phyloP scores from a whole-genome alignment of 2,329 filamentous ascomycete species.

The Botrytis fabae region DNA sequence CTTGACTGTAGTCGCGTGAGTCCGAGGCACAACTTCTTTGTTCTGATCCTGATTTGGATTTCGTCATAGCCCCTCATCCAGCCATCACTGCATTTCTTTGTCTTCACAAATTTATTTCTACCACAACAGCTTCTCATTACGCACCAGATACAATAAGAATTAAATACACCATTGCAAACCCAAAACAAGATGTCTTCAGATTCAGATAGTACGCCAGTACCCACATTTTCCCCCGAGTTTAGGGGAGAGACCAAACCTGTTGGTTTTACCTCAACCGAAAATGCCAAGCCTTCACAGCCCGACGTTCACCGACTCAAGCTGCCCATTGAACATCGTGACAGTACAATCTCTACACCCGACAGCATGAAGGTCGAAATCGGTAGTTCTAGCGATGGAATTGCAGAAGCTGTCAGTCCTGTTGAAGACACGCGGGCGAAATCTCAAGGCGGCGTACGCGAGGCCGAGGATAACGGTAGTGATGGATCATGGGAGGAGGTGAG shows the following conservation, averaged over 20 bases:
- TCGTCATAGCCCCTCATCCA: slow-evolving; percentile 12
- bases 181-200: background rate
- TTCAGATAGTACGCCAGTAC: slow-evolving; percentile 8
- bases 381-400: background rate
- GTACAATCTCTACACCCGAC: slow-evolving; percentile 1
- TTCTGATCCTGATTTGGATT: background rate
- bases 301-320: background rate
- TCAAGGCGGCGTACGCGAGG: background rate
- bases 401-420: background rate
- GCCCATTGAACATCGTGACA: background rate
- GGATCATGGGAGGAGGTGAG: slow-evolving; percentile 16
- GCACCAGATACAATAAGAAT: background rate
- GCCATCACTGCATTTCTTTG: background rate
- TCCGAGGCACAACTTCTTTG: background rate
- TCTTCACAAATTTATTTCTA: background rate
- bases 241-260: background rate
- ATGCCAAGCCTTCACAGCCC: background rate
- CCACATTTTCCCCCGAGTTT: background rate
- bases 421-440: background rate
- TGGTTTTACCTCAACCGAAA: background rate
- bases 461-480: slow-evolving; percentile 3
- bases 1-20: background rate
- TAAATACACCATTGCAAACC: too few relatives aligned
- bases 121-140: background rate
- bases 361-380: slow-evolving; percentile 11